Evolutionary conservation across 345 rosid species (phyloP).

Genomic region (Nasturtium officinale): DNA sequence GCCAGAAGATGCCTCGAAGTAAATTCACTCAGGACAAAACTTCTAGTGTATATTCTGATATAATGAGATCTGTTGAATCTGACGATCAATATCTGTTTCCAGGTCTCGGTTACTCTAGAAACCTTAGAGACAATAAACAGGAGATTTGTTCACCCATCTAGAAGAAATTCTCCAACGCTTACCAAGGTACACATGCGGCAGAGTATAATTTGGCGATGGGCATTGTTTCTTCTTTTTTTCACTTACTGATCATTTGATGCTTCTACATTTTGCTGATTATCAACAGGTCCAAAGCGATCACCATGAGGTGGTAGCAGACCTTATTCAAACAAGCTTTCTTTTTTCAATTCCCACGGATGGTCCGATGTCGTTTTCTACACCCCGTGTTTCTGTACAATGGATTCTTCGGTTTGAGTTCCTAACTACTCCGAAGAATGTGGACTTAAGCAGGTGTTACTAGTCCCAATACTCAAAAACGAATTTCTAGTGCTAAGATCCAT

Average conservation of each 20-base stretch:
- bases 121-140: conserved; percentile 78
- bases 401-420: conserved; percentile 87
- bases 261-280: conserved; percentile 17
- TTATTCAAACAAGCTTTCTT: conserved; percentile 93
- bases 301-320: conserved; percentile 91
- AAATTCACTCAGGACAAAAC: conserved; percentile 25
- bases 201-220: neutral
- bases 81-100: conserved; percentile 29
- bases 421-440: conserved; percentile 76
- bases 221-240: neutral
- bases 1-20: conserved; percentile 96
- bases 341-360: conserved; percentile 96
- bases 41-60: conserved; percentile 1
- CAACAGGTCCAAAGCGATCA: conserved; percentile 89
- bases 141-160: conserved; percentile 78
- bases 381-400: conserved; percentile 84
- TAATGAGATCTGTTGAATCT: neutral
- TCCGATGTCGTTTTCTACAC: conserved; percentile 92
- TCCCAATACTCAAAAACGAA: neutral
- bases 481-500: neutral
- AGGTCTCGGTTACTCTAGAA: conserved; percentile 85
- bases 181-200: conserved; percentile 58
- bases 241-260: conserved; percentile 8
- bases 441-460: conserved; percentile 70
- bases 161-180: conserved; percentile 79